phyloP scores from a whole-genome alignment of 176 grass and related monocot genomes.

The Hordeum marinum region DNA sequence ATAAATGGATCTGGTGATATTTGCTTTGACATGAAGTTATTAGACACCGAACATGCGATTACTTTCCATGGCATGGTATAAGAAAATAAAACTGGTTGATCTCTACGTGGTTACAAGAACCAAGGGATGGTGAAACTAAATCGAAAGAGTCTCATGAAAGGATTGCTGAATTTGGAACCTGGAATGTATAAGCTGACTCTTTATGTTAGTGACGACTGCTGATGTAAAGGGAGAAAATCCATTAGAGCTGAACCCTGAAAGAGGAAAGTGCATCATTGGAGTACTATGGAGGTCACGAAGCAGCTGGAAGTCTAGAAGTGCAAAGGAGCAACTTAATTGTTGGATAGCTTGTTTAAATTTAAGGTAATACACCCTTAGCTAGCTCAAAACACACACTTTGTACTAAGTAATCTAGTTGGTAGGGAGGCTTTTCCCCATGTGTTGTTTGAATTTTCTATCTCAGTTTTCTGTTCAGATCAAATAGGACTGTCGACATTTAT shows the following conservation, averaged over 20 bases:
- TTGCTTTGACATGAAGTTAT: background rate
- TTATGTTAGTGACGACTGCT: background rate
- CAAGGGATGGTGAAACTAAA: slow-evolving; percentile 2
- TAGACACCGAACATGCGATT: background rate
- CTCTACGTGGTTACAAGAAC: slow-evolving; percentile 8
- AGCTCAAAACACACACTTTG: background rate
- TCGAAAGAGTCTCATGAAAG: background rate
- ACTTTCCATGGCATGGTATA: background rate
- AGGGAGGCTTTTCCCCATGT: background rate
- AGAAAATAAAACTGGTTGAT: background rate
- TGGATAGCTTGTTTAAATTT: background rate
- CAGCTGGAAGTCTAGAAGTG: background rate
- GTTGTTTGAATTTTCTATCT: background rate
- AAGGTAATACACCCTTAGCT: background rate
- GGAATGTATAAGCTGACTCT: background rate
- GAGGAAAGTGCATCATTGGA: background rate
- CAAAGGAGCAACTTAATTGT: background rate
- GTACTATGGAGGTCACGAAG: background rate
- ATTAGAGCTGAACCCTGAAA: background rate
- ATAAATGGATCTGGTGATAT: slow-evolving; percentile 10
- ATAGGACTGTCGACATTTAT: background rate
- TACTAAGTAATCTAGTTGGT: background rate
- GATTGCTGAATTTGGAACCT: background rate
- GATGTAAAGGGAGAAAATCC: background rate
- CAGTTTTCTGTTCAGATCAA: background rate